phyloP scores from a whole-genome alignment of 1,284 basidiomycete genomes.

The Pterulicium gracile region DNA sequence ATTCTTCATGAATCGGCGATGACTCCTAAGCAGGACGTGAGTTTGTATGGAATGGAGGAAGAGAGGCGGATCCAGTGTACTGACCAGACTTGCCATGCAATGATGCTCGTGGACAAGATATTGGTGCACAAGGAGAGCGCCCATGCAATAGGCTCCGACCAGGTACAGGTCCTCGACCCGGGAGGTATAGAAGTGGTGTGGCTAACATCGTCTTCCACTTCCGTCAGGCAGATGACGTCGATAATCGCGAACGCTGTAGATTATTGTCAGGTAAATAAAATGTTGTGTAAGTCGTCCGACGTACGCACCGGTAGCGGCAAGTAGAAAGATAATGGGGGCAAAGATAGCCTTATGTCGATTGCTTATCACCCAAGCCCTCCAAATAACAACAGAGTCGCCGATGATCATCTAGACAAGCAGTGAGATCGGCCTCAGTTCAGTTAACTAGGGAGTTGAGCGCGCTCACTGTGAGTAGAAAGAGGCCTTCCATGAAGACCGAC shows the following conservation, averaged over 20 bases:
- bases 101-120: neutral
- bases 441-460: neutral
- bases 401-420: neutral
- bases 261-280: neutral
- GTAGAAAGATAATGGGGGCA: neutral
- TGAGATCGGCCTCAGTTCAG: neutral
- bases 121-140: neutral
- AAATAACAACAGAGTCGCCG: neutral
- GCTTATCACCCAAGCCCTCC: slow-evolving; percentile 1
- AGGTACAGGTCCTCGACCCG: slow-evolving; percentile 1
- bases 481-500: slow-evolving; percentile 1
- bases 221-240: neutral
- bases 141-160: slow-evolving; percentile 2
- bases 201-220: neutral
- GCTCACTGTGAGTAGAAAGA: neutral
- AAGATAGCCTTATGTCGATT: neutral
- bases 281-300: neutral
- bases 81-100: neutral
- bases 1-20: neutral
- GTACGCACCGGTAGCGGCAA: neutral
- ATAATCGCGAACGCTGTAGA: neutral
- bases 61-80: neutral
- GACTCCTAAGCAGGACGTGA: neutral
- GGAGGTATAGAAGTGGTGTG: neutral
- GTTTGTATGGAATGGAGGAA: no score